Percentiles rank a stretch among this genome's conserved stretches.
These are phyloP conservation scores for Arabis hirsuta DNA, from an alignment of 345 rosid species.

Conservation along the genomic window DNA sequence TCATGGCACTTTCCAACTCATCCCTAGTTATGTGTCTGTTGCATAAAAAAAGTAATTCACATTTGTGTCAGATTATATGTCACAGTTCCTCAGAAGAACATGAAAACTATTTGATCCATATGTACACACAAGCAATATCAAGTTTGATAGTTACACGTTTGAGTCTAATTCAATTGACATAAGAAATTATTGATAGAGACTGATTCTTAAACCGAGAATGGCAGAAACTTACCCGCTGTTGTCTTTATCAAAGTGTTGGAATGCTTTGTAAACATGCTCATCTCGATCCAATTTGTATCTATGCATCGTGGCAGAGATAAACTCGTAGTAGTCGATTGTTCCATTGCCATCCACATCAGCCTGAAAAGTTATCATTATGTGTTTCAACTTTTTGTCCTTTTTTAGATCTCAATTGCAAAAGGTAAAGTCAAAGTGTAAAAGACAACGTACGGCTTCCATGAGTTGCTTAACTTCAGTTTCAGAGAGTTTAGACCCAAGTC, in stretches of 20 bases:
- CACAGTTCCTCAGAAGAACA: neutral
- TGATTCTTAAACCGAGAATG: conserved; percentile 1
- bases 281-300: conserved; percentile 68
- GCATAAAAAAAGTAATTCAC: neutral
- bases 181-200: neutral
- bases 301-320: conserved; percentile 93
- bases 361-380: conserved; percentile 42
- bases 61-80: neutral
- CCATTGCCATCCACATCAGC: conserved; percentile 93
- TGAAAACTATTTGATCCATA: too few relatives aligned
- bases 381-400: neutral
- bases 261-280: conserved; percentile 80
- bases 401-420: neutral
- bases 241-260: conserved; percentile 82
- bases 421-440: conserved; percentile 12
- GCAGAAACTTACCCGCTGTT: conserved; percentile 60
- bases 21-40: conserved; percentile 80
- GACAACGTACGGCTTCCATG: conserved; percentile 84
- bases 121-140: too few relatives aligned
- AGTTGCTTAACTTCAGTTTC: conserved; percentile 86
- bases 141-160: too few relatives aligned
- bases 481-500: conserved; percentile 78
- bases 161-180: neutral
- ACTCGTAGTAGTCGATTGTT: conserved; percentile 78
- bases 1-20: conserved; percentile 85